Percentiles rank a stretch among this genome's conserved stretches.
Evolutionary conservation across 2,329 filamentous ascomycete genomes (phyloP).

Genomic region (Fusarium paranaense): DNA sequence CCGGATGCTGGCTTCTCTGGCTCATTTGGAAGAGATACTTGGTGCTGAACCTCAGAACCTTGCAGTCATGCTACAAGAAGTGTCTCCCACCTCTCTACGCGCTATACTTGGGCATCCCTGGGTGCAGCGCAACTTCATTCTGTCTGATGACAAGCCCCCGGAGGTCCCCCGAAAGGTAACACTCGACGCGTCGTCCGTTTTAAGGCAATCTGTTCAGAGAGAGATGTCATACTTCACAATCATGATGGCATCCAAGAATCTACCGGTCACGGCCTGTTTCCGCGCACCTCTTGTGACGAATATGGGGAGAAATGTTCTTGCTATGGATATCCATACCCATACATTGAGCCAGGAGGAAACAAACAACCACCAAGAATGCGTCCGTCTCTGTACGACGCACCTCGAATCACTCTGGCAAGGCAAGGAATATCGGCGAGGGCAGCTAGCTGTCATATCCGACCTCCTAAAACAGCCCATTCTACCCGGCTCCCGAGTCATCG

Average conservation of each 20-base stretch:
- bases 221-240: conserved; percentile 2
- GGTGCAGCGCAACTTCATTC: conserved; percentile 13
- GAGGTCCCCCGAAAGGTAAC: neutral
- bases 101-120: neutral
- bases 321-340: conserved; percentile 1
- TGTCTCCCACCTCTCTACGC: neutral
- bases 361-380: neutral
- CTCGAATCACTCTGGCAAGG: conserved; percentile 14
- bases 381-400: conserved; percentile 14
- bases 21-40: neutral
- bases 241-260: conserved; percentile 7
- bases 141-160: conserved; percentile 6
- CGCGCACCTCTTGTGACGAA: neutral
- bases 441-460: conserved; percentile 7
- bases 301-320: conserved; percentile 14
- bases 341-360: neutral
- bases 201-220: neutral
- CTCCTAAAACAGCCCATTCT: neutral
- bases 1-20: neutral
- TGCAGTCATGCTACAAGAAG: conserved; percentile 10
- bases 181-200: neutral
- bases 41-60: neutral
- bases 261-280: conserved; percentile 11
- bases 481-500: neutral
- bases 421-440: neutral